These are phyloP conservation scores for Geotrichum cucujoidarum DNA, from an alignment of 1,139 yeast species.

Conservation along the genomic window DNA sequence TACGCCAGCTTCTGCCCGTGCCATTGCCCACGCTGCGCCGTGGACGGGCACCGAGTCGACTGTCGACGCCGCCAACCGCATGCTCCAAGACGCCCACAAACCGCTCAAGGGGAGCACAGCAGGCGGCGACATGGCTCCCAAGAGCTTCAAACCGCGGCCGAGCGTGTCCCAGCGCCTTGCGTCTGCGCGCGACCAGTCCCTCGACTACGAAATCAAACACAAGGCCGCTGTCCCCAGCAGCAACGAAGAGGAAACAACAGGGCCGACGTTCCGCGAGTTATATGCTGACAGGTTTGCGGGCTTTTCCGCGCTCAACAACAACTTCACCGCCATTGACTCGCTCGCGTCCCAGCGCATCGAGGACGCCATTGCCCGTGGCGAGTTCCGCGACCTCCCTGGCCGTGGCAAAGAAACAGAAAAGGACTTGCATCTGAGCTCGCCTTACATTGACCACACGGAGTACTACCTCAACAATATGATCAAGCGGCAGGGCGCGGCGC, in stretches of 20 bases:
- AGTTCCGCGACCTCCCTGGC: slow-evolving; percentile 59
- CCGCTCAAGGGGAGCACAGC: slow-evolving; percentile 33
- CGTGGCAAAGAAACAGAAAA: slow-evolving; percentile 50
- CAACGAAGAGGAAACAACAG: slow-evolving; percentile 32
- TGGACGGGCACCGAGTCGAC: slow-evolving; percentile 65
- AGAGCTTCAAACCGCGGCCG: slow-evolving; percentile 17
- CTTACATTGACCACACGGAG: slow-evolving; percentile 55
- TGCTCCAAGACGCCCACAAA: slow-evolving; percentile 59
- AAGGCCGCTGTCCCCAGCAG: slow-evolving; percentile 1
- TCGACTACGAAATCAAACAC: slow-evolving; percentile 47
- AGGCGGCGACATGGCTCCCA: slow-evolving; percentile 20
- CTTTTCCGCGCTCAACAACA: slow-evolving; percentile 50
- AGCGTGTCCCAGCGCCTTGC: slow-evolving; percentile 43
- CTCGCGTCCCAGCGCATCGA: slow-evolving; percentile 72
- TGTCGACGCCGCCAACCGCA: slow-evolving; percentile 51
- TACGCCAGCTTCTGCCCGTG: slow-evolving; percentile 50
- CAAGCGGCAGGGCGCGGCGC: slow-evolving; percentile 69
- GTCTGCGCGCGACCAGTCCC: slow-evolving; percentile 57
- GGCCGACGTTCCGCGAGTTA: slow-evolving; percentile 55
- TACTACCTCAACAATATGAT: slow-evolving; percentile 68
- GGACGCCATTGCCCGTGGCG: slow-evolving; percentile 68
- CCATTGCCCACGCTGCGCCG: slow-evolving; percentile 51
- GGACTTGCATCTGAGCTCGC: slow-evolving; percentile 37
- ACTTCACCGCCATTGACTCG: slow-evolving; percentile 52
- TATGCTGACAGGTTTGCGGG: slow-evolving; percentile 62